Evolutionary conservation across 305 asterid genomes (phyloP), one percentile per base, ranked within the genome.

Genomic region (Fraxinus sp.): DNA sequence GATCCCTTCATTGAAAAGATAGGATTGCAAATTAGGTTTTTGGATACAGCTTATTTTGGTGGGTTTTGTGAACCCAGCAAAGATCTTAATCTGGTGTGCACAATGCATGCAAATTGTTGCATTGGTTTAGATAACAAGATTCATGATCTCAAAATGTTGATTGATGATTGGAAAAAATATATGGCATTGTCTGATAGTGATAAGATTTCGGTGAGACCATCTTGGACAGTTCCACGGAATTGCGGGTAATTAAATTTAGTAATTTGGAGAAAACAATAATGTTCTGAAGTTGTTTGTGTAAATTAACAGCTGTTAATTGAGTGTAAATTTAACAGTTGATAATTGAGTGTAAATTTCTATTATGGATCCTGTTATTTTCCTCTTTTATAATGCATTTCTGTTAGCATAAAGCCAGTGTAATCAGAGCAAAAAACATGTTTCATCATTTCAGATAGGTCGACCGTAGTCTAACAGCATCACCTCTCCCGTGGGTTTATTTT

Each of bases 71-170:
- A 91, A 62, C 90, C 92, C 35, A 88, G 87, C 2, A 75, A 90
- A 71, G 92, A 91, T 87, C 75, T 91, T 32, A 87, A 89, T 78
- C 70, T 41, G 18, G 93, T 83, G 1, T 41, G 88, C 39, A 91
- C 94, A n/a, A 88, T 91, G 94, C 94, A 91, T 18, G 94, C 94
- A 3, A 91, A 91, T 75, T 91, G 94, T 81, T 91, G 94, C 73
- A 66, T 86, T 5, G 94, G 92, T 36, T 20, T 87, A 72, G 88
- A 59, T 0, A 87, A 87, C 13, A 91, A 91, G 90, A 83, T 91
- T 55, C 93, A 88, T 80, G 94, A 90, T 77, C 84, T 91, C 6
- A 84, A 78, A 22, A 82, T 90, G 88, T 77, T 85, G 84, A 86
- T 90, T 4, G 80, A 86, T 22, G 92, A 90, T 72, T 91, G 93